phyloP scores from a whole-genome alignment of 2,329 filamentous ascomycete genomes.

The Scytalidium lignicola region DNA sequence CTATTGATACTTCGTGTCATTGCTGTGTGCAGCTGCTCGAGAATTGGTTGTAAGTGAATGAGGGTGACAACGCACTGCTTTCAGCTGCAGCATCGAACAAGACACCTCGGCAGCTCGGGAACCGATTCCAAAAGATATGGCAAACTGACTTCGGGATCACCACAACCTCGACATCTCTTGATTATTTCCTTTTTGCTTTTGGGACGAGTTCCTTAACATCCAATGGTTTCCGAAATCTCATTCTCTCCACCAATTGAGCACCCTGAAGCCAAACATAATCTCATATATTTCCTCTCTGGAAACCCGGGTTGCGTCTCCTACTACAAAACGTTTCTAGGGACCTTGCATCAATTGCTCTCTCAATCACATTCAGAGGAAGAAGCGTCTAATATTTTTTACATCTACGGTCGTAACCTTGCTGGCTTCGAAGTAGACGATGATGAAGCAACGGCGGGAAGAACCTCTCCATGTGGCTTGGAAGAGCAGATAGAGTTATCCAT shows the following conservation, averaged over 20 bases:
- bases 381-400: conserved; percentile 30
- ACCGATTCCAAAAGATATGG: no score
- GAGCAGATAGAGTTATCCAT: conserved; percentile 39
- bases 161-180: no score
- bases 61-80: no score
- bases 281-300: conserved; percentile 70
- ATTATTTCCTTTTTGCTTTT: no score
- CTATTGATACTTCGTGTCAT: no score
- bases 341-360: conserved; percentile 50
- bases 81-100: no score
- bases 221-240: neutral
- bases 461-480: conserved; percentile 40
- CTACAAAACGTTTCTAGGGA: conserved; percentile 62
- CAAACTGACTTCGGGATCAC: no score
- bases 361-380: conserved; percentile 26
- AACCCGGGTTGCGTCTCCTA: conserved; percentile 74
- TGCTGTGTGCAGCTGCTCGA: no score
- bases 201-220: neutral
- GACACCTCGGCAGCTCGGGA: no score
- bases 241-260: neutral
- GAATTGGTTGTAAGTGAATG: no score
- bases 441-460: conserved; percentile 38
- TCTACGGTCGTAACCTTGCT: conserved; percentile 53
- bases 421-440: conserved; percentile 55
- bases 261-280: conserved; percentile 21